Evolutionary conservation across 2,329 filamentous ascomycete genomes (phyloP).

Genomic region (Aspergillus sp.): DNA sequence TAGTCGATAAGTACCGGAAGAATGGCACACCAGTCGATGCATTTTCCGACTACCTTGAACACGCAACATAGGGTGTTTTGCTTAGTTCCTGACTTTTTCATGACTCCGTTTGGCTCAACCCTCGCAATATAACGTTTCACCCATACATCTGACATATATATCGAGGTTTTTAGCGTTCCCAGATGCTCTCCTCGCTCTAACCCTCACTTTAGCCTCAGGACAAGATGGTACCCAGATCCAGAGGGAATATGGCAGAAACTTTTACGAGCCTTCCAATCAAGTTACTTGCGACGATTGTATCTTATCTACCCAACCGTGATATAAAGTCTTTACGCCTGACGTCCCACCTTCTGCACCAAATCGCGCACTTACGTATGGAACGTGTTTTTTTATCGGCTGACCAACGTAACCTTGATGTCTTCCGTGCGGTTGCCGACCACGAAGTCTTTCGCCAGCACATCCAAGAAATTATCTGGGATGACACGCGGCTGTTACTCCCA

Average conservation of each 20-base stretch:
- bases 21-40: no score
- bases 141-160: no score
- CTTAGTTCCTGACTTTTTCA: no score
- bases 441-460: constrained; percentile 34
- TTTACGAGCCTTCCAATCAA: not conserved
- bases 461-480: constrained; percentile 43
- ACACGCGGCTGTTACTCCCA: constrained; percentile 14
- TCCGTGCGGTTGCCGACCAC: constrained; percentile 41
- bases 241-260: not conserved
- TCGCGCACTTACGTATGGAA: constrained; percentile 28
- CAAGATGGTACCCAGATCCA: no score
- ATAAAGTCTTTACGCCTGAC: constrained; percentile 32
- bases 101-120: no score
- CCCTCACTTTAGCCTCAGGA: no score
- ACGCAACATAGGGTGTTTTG: no score
- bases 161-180: no score
- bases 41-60: no score
- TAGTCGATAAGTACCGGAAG: no score
- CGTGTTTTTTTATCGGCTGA: constrained; percentile 47
- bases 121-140: no score
- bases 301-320: constrained; percentile 26
- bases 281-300: not conserved
- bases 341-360: constrained; percentile 17
- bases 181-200: no score
- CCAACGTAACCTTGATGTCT: constrained; percentile 40